These are phyloP conservation scores for Chytriomyces sp. DNA, from an alignment of 192 early-diverging fungal genomes.

Conservation along the genomic window DNA sequence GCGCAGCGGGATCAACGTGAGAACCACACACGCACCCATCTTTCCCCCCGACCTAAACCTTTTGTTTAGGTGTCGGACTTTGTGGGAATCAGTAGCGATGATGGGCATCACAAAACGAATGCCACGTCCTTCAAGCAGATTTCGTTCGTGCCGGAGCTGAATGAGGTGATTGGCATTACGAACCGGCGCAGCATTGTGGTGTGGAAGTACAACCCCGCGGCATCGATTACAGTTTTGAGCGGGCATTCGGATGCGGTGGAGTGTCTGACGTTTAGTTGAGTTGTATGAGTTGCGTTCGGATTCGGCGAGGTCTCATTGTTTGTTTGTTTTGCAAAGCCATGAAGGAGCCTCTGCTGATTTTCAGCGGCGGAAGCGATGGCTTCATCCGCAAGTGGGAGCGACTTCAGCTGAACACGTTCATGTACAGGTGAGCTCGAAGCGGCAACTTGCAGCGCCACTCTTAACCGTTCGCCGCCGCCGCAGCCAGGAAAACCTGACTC, in stretches of 20 bases:
- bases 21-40: background rate
- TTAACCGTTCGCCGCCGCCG: background rate
- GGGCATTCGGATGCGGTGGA: slow-evolving; percentile 61
- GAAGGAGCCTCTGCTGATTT: slow-evolving; percentile 63
- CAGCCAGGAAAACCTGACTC: slow-evolving; percentile 48
- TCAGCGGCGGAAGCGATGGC: slow-evolving; percentile 59
- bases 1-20: slow-evolving; percentile 59
- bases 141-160: slow-evolving; percentile 52
- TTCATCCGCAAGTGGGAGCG: slow-evolving; percentile 63
- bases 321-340: slow-evolving; percentile 35
- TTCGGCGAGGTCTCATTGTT: background rate
- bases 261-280: slow-evolving; percentile 53
- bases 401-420: slow-evolving; percentile 63
- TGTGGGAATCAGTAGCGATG: slow-evolving; percentile 48
- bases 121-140: slow-evolving; percentile 49
- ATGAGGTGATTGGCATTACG: slow-evolving; percentile 54
- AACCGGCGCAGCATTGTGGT: slow-evolving; percentile 48
- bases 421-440: slow-evolving; percentile 53
- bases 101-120: slow-evolving; percentile 36
- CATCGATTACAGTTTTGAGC: slow-evolving; percentile 50
- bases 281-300: background rate
- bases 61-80: slow-evolving; percentile 58
- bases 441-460: background rate
- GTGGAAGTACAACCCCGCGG: slow-evolving; percentile 59
- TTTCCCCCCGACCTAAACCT: background rate